Percentiles rank a stretch among this genome's conserved stretches.
Conservation (phyloP, 495 filamentous ascomycete species). For the Rostrohypoxylon terebratum region DNA sequence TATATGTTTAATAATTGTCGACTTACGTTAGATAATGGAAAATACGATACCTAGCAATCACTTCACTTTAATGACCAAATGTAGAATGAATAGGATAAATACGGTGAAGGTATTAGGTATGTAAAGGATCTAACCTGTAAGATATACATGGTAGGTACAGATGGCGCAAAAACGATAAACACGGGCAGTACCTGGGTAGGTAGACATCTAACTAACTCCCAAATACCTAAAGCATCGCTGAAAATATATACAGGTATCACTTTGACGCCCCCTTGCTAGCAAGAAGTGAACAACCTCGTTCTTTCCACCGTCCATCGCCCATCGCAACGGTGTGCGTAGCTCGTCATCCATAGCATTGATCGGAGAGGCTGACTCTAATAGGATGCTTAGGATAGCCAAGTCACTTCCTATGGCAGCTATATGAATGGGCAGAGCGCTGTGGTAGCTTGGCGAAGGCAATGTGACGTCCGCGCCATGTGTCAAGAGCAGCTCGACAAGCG, state of each 20-base stretch:
- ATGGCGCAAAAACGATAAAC: no score
- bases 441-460: constrained; percentile 29
- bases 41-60: no score
- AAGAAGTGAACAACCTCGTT: constrained; percentile 37
- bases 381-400: constrained; percentile 42
- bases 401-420: constrained; percentile 39
- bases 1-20: no score
- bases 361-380: constrained; percentile 50
- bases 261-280: constrained; percentile 32
- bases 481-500: constrained; percentile 31
- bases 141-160: no score
- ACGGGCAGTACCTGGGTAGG: not conserved
- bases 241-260: not conserved
- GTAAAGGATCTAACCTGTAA: no score
- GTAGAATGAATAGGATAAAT: no score
- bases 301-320: constrained; percentile 37
- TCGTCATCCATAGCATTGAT: constrained; percentile 49
- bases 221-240: not conserved
- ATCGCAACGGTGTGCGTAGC: constrained; percentile 46
- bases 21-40: no score
- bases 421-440: constrained; percentile 32
- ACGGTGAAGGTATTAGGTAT: no score
- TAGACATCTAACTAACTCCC: not conserved
- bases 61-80: no score
- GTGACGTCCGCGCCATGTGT: constrained; percentile 15